These are phyloP conservation scores for Urochloa ruziziensis DNA, from an alignment of 176 grass and related monocot genomes.

Conservation along the genomic window DNA sequence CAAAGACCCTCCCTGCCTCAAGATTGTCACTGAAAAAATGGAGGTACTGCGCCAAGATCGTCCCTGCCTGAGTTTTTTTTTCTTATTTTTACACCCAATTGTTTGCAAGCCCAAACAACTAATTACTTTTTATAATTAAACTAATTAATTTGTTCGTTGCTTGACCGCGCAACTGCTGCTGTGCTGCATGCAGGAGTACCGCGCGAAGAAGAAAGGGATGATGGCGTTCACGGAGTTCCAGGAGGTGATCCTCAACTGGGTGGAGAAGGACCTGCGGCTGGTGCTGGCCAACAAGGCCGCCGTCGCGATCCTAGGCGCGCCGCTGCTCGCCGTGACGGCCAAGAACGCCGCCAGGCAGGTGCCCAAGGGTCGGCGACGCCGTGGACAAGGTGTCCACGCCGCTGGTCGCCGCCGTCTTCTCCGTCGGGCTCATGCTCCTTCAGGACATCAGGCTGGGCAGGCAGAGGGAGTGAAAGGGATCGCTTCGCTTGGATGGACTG, in stretches of 20 bases:
- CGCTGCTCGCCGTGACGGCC: conserved; percentile 47
- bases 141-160: not conserved
- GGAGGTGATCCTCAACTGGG: conserved; percentile 57
- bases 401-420: conserved; percentile 56
- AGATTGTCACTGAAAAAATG: not conserved
- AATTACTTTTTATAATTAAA: not conserved
- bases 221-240: conserved; percentile 44
- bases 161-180: not conserved
- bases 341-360: conserved; percentile 52
- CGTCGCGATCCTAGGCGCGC: conserved; percentile 51
- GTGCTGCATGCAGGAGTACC: conserved; percentile 25
- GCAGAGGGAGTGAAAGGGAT: not conserved
- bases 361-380: conserved; percentile 44
- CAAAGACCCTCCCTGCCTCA: conserved; percentile 61
- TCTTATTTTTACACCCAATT: not conserved
- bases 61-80: no score
- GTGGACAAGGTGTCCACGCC: conserved; percentile 71
- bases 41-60: conserved; percentile 34
- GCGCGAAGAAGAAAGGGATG: not conserved
- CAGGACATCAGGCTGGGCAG: conserved; percentile 38
- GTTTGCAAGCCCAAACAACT: not conserved
- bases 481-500: not conserved
- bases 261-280: conserved; percentile 45
- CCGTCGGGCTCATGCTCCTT: conserved; percentile 53
- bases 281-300: conserved; percentile 59